A percentile compares a stretch with the other conserved stretches of the same genome.
phyloP scores from a whole-genome alignment of 2,329 filamentous ascomycete genomes.

The Venturia oleaginea region DNA sequence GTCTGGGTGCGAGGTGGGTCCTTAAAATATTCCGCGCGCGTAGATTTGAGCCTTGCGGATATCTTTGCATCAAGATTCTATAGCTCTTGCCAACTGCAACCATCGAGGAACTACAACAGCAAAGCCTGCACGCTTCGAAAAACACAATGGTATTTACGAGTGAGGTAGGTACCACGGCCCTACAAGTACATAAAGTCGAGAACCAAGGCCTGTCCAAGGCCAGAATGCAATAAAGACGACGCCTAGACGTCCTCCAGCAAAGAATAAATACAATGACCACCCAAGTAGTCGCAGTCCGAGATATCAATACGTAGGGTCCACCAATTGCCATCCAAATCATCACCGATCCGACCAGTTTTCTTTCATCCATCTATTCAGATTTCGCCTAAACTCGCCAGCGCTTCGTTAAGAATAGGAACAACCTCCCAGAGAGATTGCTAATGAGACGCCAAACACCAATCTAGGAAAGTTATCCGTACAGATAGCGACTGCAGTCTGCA shows the following conservation, averaged over 20 bases:
- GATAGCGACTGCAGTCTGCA: not conserved
- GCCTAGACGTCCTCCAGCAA: not conserved
- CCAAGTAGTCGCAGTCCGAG: not conserved
- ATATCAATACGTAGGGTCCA: not conserved
- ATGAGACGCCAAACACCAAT: not conserved
- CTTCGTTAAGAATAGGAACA: not conserved
- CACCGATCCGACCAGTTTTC: not conserved
- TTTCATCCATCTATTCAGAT: not conserved
- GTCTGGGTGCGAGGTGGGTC: no score
- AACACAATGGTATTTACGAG: not conserved
- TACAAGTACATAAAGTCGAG: not conserved
- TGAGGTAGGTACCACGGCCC: not conserved
- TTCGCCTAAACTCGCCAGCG: not conserved
- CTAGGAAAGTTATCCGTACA: not conserved
- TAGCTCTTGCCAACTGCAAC: no score
- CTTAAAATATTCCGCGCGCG: not conserved
- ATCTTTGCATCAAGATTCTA: not conserved
- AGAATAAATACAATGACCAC: not conserved
- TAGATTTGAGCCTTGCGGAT: not conserved
- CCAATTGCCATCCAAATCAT: not conserved
- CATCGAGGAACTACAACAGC: not conserved
- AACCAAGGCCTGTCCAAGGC: not conserved
- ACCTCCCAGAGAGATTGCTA: not conserved
- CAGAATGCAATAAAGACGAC: not conserved
- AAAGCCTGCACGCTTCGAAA: not conserved